These are phyloP conservation scores for Melocanna baccifera DNA, from an alignment of 176 grass and related monocot genomes.

Conservation along the genomic window DNA sequence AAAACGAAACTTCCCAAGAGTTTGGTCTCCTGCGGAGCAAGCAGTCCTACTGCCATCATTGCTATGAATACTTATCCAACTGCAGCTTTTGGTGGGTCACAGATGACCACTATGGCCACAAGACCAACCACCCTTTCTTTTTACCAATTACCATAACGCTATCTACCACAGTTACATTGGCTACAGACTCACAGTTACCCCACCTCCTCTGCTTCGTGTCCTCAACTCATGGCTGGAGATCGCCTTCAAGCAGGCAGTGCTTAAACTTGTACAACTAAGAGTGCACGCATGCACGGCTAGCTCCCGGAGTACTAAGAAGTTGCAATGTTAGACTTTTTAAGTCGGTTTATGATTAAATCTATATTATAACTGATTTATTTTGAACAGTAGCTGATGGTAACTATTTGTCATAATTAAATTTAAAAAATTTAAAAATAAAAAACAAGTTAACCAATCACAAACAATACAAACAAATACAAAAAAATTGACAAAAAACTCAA, in stretches of 20 bases:
- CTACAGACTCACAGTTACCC: neutral
- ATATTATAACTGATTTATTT: no score
- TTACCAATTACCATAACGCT: neutral
- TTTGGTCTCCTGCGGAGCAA: slow-evolving; percentile 14
- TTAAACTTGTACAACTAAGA: neutral
- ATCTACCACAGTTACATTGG: neutral
- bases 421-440: no score
- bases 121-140: neutral
- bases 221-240: neutral
- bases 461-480: no score
- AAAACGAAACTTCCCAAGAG: neutral
- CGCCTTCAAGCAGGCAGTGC: neutral
- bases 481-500: no score
- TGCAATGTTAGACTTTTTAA: no score
- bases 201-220: neutral
- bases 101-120: neutral
- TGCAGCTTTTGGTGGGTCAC: neutral
- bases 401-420: no score
- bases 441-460: no score
- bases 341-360: no score
- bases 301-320: no score
- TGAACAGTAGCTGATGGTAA: no score
- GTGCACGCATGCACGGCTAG: neutral
- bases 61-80: neutral
- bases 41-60: neutral